Evolutionary conservation across 495 filamentous ascomycete species (phyloP), one percentile per base, ranked within the genome.

Genomic region (Hypoxylon cercidicola): DNA sequence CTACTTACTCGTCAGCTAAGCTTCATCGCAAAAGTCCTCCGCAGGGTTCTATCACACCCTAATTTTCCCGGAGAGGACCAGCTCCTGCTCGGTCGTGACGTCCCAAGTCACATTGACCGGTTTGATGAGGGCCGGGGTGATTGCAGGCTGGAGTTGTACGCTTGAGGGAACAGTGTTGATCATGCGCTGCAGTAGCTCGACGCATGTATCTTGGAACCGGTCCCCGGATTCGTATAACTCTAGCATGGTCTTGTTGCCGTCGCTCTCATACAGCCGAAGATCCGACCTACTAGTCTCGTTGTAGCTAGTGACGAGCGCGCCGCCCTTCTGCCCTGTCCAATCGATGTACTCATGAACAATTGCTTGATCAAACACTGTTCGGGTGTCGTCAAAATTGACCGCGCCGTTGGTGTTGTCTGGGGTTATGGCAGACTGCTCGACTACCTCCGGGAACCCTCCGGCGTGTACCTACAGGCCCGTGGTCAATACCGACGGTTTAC

Each of bases 41-140:
- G 15, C 23, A 6, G 15, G 4, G 19, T 6, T 52, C 10, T 11
- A 28, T 47, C 46, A 60, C 61, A 73, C 68, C 61, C 68, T 68
- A 6, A 71, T 59, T 48, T 52, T 62, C 19, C 71, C 71, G 2
- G 71, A 63, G 1, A 73, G 59, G n/a, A 41, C 54, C 51, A 64
- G 21, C 50, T 62, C 28, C 11, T 52, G 43, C n/a, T 64, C 37
- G 19, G 23, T 45, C 7, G 45, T 56, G 10, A 71, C 18, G 41
- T 71, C 64, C 64, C 64, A 71, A 19, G 71, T 68, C 28, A 69
- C 61, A 21, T 78, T 79, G 47, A 74, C 64, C 9, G 79, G 81
- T 64, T 84, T 84, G 56, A 82, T 72, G 21, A 78, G 71, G 53
- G 79, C 78, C n/a, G 82, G 81, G 15, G 62, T 60, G 50, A 84